phyloP scores from a whole-genome alignment of 2,329 filamentous ascomycete species.

The Fusarium sp. region DNA sequence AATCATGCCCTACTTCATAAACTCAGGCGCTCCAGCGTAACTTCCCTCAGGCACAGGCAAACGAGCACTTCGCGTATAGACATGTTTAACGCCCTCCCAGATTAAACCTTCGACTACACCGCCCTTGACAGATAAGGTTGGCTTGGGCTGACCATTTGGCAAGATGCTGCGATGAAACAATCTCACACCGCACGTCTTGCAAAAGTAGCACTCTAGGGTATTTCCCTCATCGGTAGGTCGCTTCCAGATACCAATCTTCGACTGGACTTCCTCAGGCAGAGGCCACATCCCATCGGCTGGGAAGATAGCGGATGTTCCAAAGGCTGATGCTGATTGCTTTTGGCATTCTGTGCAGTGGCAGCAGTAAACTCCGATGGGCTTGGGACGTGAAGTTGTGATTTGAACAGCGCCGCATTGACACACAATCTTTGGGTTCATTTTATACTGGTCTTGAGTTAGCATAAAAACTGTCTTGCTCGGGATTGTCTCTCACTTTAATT shows the following conservation, averaged over 20 bases:
- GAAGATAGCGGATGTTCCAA: constrained; percentile 59
- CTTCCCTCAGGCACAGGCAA: constrained; percentile 56
- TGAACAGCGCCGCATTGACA: constrained; percentile 56
- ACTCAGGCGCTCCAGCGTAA: constrained; percentile 33
- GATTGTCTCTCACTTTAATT: background rate
- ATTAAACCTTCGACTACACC: constrained; percentile 57
- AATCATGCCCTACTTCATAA: background rate
- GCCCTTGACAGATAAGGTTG: constrained; percentile 59
- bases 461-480: background rate
- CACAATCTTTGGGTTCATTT: constrained; percentile 41
- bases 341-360: constrained; percentile 61
- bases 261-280: constrained; percentile 47
- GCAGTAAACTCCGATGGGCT: constrained; percentile 54
- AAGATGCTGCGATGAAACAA: constrained; percentile 58
- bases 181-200: constrained; percentile 57
- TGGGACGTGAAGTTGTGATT: constrained; percentile 50
- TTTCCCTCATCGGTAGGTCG: constrained; percentile 55
- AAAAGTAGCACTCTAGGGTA: constrained; percentile 58
- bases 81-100: constrained; percentile 56
- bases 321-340: constrained; percentile 58
- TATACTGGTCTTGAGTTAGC: background rate
- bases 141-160: constrained; percentile 51
- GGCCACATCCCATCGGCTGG: constrained; percentile 55
- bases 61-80: constrained; percentile 58
- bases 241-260: constrained; percentile 52